Evolutionary conservation across 495 filamentous ascomycete genomes (phyloP).

Genomic region (Terfezia claveryi): DNA sequence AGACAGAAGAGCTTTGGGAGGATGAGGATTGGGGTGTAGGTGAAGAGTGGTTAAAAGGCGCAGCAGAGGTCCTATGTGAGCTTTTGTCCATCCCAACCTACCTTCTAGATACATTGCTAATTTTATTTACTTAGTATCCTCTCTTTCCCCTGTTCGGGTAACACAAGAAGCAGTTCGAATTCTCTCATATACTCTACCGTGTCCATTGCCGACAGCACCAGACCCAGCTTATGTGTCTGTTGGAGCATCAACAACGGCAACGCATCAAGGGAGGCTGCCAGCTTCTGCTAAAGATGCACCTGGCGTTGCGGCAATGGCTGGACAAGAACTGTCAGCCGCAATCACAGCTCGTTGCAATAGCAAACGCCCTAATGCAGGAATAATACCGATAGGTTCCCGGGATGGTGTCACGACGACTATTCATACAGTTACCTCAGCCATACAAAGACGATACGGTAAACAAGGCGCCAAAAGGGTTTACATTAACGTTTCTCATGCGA

Average conservation of each 20-base stretch:
- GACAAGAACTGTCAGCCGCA: slow-evolving; percentile 15
- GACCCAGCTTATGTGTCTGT: slow-evolving; percentile 9
- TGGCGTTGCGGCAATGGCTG: slow-evolving; percentile 17
- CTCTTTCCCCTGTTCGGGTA: slow-evolving; percentile 12
- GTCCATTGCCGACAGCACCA: slow-evolving; percentile 15
- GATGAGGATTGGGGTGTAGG: background rate
- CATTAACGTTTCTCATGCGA: slow-evolving; percentile 18
- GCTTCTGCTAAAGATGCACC: slow-evolving; percentile 16
- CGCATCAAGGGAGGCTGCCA: slow-evolving; percentile 13
- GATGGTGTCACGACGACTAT: slow-evolving; percentile 18
- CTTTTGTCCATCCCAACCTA: slow-evolving; percentile 1
- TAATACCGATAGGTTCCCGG: slow-evolving; percentile 10
- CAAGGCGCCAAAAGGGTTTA: slow-evolving; percentile 14
- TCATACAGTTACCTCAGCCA: slow-evolving; percentile 14
- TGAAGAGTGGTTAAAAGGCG: slow-evolving; percentile 10
- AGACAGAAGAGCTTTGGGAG: background rate
- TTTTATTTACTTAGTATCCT: slow-evolving; percentile 14
- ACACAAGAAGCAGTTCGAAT: slow-evolving; percentile 18
- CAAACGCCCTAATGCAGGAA: slow-evolving; percentile 5
- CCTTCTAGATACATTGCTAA: slow-evolving; percentile 1
- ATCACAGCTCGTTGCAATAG: slow-evolving; percentile 14
- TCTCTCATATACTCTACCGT: slow-evolving; percentile 21
- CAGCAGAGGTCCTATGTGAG: slow-evolving; percentile 15
- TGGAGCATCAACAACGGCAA: slow-evolving; percentile 13
- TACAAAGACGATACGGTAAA: slow-evolving; percentile 10